Base-by-base conservation (phyloP, 2,329 filamentous ascomycete species). In the Ceratocystis alfenasii region DNA sequence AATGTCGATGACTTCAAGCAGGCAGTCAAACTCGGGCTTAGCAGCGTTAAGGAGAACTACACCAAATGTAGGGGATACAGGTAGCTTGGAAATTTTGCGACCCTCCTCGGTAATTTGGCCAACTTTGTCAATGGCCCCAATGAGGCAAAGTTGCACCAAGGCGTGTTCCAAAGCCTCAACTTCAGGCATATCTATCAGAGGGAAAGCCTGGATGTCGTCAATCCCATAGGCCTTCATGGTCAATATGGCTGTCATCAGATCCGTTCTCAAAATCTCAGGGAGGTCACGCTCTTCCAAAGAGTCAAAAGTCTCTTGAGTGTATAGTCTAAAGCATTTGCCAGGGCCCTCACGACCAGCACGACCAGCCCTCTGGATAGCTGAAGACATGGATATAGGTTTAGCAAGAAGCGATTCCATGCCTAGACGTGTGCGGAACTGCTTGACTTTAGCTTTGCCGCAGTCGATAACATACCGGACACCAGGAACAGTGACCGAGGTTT, bases 221-320 rank as follows among this genome's bases (percentile, higher is more conserved):
- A 97, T 86, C 0, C 92, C 91, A 65, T 91, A 84, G 0, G 93
- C 91, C 74, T 96, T 96, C 88, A 99, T 95, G 0, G 89, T 95
- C 8, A 99, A 78, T 1, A 96, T 81, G 0, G 93, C 89, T 44
- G 90, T 87, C 22, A 91, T 84, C 5, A 97, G 82, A 74, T 99
- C 93, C 72, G 90, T 95, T 22, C 94, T 84, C 10, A 96, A 77
- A 10, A 99, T 96, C 73, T 99, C 94, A 0, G 94, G 93, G 0
- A 86, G 82, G 61, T 92, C 92, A 0, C 87, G 82, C 66, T 89
- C 84, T 57, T 88, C 82, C 5, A 96, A 77, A 0, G 78, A 76
- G 8, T 85, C 77, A 74, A 90, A 97, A 2, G 87, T 84, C 3
- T 83, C 80, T 70, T 95, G 85, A 0, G 93, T 95, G 74, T 96